phyloP scores from a whole-genome alignment of 148 eudicot species.

The Dysphania ambrosioides region DNA sequence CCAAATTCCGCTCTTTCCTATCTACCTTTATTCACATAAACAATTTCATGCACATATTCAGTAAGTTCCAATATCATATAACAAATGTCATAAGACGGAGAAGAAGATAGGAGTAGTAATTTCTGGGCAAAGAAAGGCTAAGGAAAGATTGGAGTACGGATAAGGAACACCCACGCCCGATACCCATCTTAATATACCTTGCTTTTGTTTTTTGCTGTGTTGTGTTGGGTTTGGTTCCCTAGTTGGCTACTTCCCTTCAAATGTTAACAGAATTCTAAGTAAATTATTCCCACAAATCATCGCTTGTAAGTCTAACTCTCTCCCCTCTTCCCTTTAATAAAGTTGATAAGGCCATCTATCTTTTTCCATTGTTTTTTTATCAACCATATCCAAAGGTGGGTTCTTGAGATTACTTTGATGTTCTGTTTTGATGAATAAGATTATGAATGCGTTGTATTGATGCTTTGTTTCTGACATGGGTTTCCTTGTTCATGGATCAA shows the following conservation, averaged over 20 bases:
- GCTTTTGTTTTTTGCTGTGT: conserved; percentile 17
- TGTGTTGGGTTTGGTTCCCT: no score
- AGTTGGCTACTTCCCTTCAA: no score
- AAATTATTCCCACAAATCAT: conserved; percentile 18
- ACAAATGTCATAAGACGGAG: not conserved
- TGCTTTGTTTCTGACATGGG: conserved; percentile 6
- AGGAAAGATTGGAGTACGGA: conserved; percentile 26
- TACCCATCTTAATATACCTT: conserved; percentile 24
- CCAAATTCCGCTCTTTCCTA: not conserved
- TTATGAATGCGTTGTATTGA: not conserved
- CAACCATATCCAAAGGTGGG: conserved; percentile 20
- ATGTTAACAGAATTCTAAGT: not conserved
- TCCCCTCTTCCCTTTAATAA: conserved; percentile 10
- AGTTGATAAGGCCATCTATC: not conserved
- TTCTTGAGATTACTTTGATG: conserved; percentile 13
- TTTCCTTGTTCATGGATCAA: not conserved
- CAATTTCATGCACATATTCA: not conserved
- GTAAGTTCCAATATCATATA: not conserved
- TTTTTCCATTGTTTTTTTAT: conserved; percentile 13
- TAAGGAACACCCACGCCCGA: not conserved
- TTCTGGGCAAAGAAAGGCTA: conserved; percentile 32
- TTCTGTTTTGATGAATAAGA: not conserved
- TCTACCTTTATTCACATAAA: conserved; percentile 1
- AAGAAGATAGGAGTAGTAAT: conserved; percentile 19
- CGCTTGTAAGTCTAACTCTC: conserved; percentile 35